Evolutionary conservation across 2,329 filamentous ascomycete genomes (phyloP).

Genomic region (Biscogniauxia mediterranea): DNA sequence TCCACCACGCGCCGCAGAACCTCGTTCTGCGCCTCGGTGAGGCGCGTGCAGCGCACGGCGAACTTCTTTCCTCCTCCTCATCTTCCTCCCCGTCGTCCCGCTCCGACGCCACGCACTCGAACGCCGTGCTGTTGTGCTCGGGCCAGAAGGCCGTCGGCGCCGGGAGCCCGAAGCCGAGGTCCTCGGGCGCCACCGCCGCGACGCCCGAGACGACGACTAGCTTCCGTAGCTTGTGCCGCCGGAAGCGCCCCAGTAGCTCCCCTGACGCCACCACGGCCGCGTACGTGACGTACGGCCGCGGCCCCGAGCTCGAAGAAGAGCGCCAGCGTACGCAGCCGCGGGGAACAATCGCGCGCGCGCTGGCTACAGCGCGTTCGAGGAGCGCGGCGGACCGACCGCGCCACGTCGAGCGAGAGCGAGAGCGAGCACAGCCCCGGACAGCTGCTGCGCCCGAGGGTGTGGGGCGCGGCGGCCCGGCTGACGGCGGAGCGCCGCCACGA

Average conservation of each 20-base stretch:
- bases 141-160: background rate
- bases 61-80: slow-evolving; percentile 43
- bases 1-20: slow-evolving; percentile 1
- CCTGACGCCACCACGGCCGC: slow-evolving; percentile 1
- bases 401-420: slow-evolving; percentile 6
- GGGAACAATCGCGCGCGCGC: slow-evolving; percentile 8
- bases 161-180: background rate
- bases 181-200: slow-evolving; percentile 3
- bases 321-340: slow-evolving; percentile 6
- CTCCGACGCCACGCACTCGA: slow-evolving; percentile 6
- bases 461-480: background rate
- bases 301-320: slow-evolving; percentile 14
- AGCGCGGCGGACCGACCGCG: slow-evolving; percentile 7
- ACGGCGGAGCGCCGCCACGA: slow-evolving; percentile 2
- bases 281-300: slow-evolving; percentile 7
- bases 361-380: slow-evolving; percentile 1
- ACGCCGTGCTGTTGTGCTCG: slow-evolving; percentile 3
- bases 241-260: background rate
- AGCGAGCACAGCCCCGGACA: too few relatives aligned
- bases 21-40: slow-evolving; percentile 5
- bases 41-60: background rate
- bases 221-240: background rate
- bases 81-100: too few relatives aligned
- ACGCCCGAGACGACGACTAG: slow-evolving; percentile 5
- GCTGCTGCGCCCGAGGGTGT: too few relatives aligned